phyloP scores from a whole-genome alignment of 176 grass and related monocot species.

The Carex cristatella region DNA sequence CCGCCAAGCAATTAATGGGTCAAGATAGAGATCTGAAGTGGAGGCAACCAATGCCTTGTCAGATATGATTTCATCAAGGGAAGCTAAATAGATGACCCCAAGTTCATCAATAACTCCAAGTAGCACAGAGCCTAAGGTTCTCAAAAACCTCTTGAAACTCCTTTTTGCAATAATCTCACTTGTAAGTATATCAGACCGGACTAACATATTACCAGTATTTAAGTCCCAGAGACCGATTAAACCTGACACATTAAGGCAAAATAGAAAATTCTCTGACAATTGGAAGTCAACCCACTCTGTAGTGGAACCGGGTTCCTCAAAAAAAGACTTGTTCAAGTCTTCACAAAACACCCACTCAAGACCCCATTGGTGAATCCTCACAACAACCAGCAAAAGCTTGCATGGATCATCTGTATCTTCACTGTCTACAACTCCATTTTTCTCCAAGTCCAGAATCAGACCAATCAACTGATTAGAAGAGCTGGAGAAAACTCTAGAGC shows the following conservation, averaged over 20 bases:
- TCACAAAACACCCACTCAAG: conserved; percentile 77
- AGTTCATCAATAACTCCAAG: conserved; percentile 60
- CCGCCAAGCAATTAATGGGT: conserved; percentile 55
- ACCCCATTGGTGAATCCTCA: conserved; percentile 65
- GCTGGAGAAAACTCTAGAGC: conserved; percentile 65
- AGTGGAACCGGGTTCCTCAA: conserved; percentile 30
- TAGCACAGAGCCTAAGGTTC: conserved; percentile 53
- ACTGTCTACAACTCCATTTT: not conserved
- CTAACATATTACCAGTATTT: conserved; percentile 38
- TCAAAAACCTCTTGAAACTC: conserved; percentile 61
- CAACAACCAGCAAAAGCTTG: conserved; percentile 46
- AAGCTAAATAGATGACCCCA: conserved; percentile 68
- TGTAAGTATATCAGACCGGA: conserved; percentile 39
- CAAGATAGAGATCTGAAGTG: conserved; percentile 38
- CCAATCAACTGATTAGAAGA: conserved; percentile 63
- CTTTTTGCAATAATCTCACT: conserved; percentile 6
- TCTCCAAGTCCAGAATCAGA: conserved; percentile 43
- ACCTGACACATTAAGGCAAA: conserved; percentile 53
- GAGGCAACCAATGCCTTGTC: conserved; percentile 26
- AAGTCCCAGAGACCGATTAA: conserved; percentile 61
- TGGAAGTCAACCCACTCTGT: conserved; percentile 76
- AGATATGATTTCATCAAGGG: conserved; percentile 63
- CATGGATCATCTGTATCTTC: conserved; percentile 11
- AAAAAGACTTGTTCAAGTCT: conserved; percentile 45
- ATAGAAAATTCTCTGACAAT: conserved; percentile 77